Base-by-base conservation (phyloP, 2,329 filamentous ascomycete genomes). In the Aspergillus spinulosporus region DNA sequence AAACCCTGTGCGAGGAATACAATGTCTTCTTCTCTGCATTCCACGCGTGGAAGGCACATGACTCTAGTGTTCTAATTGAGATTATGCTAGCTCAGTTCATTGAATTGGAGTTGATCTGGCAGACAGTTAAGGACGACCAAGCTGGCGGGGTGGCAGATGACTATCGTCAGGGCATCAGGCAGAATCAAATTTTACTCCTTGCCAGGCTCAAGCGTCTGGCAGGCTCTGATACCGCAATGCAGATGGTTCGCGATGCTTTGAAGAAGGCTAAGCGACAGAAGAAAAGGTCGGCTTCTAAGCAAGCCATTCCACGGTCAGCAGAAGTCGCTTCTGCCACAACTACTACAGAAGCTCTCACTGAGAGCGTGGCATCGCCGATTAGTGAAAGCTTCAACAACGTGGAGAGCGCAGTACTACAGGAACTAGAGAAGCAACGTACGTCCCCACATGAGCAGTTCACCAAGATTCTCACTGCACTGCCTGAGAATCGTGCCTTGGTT, bases 81-180 rank as follows among this genome's bases (percentile, higher is more conserved):
- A 85, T 84, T 39, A 87, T 88, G 85, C 76, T 88, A 14, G 83
- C 82, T 7, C 84, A 85, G 29, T 88, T 87, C 63, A 82, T 86
- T 40, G 84, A 86, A 65, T 74, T 88, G 14, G 85, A 88, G 64
- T 78, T 84, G 14, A 88, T 88, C 12, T 85, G 85, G 82, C 84
- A 87, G 68, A 84, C 83, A 2, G 84, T 87, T 57, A 87, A 87
- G 65, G 80, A 85, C 60, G 84, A 86, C 54, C 81, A 75, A 26
- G 79, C 80, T 6, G 85, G 84, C 45, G 82, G 83, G 51, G 85
- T 85, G 37, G 83, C 84, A 2, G 81, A 80, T 42, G 85, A 88
- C 56, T 88, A 87, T 64, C 78, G 80, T 36, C 79, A 85, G 62
- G 85, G 84, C n/a, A 87, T 88, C 57, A 78, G 84, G 26, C 81